Evolutionary conservation across 306 rosid genomes (phyloP), one percentile per base, ranked within the genome.

Genomic region (Delonix regia): DNA sequence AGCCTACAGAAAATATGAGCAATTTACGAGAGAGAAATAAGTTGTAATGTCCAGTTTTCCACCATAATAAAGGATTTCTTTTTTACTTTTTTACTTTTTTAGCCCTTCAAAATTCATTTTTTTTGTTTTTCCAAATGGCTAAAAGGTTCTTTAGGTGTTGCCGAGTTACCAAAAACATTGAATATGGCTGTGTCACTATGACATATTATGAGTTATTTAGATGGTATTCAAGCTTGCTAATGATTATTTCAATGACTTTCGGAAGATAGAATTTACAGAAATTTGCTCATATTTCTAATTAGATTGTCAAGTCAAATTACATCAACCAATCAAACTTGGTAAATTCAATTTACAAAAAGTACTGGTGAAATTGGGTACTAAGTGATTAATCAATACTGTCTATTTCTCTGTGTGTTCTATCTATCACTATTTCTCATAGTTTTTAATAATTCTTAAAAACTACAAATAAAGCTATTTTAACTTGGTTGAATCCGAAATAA

Each of bases 41-140:
- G 28, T n/a, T 71, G 42, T 79, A 71, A 63, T 71, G 60, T 19
- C 27, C 24, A 51, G 57, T 51, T 51, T 51, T 51, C 10, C 18
- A 39, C 56, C 68, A 15, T 56, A 7, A 28, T 24, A 74, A 73
- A 7, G 56, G 10, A 3, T 9, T 55, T 55, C 28, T 2, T 21
- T 0, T 30, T 24, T 27, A 8, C 9, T 9, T 8, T 1, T 36
- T 36, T 8, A 36, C 41, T n/a, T 6, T 34, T 47, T 71, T 49
- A 65, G 55, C 21, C 41, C 33, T 49, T 44, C 22, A 51, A 53
- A 2, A 21, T 30, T 28, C 4, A 5, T 4, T 53, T 62, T 48
- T 10, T 42, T 45, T 6, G 21, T 27, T 53, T 45, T n/a, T n/a
- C n/a, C n/a, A n/a, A n/a, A n/a, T n/a, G n/a, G 53, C 39, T 44